A percentile compares a stretch with the other conserved stretches of the same genome.
Conservation (phyloP, 352 stramenopile genomes). For the Phytophthora chlamydospora region DNA sequence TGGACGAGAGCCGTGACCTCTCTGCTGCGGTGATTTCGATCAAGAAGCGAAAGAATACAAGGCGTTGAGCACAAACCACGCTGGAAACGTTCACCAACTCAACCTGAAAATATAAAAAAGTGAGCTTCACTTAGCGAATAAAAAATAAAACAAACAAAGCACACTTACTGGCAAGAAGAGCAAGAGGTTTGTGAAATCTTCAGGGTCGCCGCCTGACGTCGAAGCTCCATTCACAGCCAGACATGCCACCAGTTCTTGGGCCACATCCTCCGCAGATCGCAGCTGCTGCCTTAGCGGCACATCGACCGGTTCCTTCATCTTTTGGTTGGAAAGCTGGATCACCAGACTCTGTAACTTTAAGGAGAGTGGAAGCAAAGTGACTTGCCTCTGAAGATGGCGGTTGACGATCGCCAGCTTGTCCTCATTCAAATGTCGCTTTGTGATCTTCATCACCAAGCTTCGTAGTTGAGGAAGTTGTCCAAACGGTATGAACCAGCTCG, state of each 20-base stretch:
- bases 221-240: conserved; percentile 17
- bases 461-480: conserved; percentile 50
- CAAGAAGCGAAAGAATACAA: conserved; percentile 66
- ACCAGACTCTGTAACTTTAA: conserved; percentile 48
- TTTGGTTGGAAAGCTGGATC: conserved; percentile 36
- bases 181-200: conserved; percentile 24
- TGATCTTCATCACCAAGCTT: conserved; percentile 61
- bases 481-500: conserved; percentile 75
- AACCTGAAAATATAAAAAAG: conserved; percentile 28
- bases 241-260: conserved; percentile 20
- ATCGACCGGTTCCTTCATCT: conserved; percentile 15
- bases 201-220: background rate
- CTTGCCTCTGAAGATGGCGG: conserved; percentile 50
- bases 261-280: conserved; percentile 11
- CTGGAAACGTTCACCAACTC: conserved; percentile 51
- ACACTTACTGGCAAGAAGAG: conserved; percentile 44
- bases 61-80: conserved; percentile 54
- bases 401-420: conserved; percentile 57
- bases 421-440: conserved; percentile 58
- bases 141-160: background rate
- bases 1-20: conserved; percentile 8
- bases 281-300: conserved; percentile 8
- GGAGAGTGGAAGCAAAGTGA: conserved; percentile 51
- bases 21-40: conserved; percentile 43
- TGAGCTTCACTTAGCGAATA: background rate